phyloP scores from a whole-genome alignment of 2,329 filamentous ascomycete species.

The Beauveria varroae region DNA sequence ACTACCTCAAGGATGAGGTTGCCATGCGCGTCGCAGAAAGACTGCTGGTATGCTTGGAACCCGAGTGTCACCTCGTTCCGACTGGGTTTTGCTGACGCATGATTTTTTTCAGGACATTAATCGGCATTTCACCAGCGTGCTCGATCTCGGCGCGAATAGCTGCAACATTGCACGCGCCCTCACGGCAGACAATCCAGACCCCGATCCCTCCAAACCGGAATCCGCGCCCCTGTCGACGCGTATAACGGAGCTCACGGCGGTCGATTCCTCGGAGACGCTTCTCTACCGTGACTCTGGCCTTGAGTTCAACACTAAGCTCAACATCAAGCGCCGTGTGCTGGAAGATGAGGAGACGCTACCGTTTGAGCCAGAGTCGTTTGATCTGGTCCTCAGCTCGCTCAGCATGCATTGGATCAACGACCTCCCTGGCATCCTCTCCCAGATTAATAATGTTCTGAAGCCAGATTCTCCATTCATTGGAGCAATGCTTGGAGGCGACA shows the following conservation, averaged over 20 bases:
- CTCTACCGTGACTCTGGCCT: conserved; percentile 72
- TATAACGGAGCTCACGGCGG: conserved; percentile 68
- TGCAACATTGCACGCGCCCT: conserved; percentile 88
- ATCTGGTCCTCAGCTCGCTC: conserved; percentile 81
- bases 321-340: conserved; percentile 69
- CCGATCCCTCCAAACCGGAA: conserved; percentile 44
- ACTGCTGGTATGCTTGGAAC: conserved; percentile 52
- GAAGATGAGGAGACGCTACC: conserved; percentile 66
- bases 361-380: conserved; percentile 70
- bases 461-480: conserved; percentile 88
- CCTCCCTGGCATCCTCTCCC: conserved; percentile 72
- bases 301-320: conserved; percentile 66
- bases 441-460: conserved; percentile 81
- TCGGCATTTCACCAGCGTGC: conserved; percentile 70
- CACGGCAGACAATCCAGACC: conserved; percentile 60
- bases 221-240: conserved; percentile 61
- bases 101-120: conserved; percentile 68
- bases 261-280: conserved; percentile 70
- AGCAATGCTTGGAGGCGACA: conserved; percentile 95
- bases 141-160: conserved; percentile 91
- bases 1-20: conserved; percentile 92
- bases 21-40: conserved; percentile 78
- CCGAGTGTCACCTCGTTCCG: background rate
- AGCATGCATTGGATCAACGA: conserved; percentile 98
- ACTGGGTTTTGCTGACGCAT: background rate